phyloP scores from a whole-genome alignment of 2,329 filamentous ascomycete genomes.

The Fusarium sp. region DNA sequence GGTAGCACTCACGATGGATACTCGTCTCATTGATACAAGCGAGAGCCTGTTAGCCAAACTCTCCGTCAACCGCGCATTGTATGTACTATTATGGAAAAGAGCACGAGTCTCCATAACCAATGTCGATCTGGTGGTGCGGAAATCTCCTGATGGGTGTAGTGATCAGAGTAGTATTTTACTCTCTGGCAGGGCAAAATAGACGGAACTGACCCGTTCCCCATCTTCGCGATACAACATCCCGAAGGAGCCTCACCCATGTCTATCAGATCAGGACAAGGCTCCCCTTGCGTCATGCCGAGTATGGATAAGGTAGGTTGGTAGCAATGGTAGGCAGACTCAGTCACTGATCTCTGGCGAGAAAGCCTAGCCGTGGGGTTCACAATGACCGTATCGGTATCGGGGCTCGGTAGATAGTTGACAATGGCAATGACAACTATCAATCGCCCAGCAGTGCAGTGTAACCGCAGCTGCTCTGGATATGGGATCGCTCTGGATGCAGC shows the following conservation, averaged over 20 bases:
- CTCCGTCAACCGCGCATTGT: neutral
- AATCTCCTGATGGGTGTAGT: constrained; percentile 16
- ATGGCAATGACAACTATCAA: neutral
- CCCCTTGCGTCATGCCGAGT: constrained; percentile 41
- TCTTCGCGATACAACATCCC: constrained; percentile 7
- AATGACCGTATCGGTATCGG: constrained; percentile 6
- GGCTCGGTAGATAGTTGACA: constrained; percentile 5
- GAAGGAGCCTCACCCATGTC: constrained; percentile 14
- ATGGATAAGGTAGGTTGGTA: neutral
- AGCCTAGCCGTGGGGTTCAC: constrained; percentile 42
- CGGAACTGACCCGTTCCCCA: constrained; percentile 37
- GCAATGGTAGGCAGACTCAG: constrained; percentile 29
- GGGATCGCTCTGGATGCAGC: constrained; percentile 33
- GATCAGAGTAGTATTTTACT: neutral
- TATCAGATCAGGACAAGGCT: constrained; percentile 21
- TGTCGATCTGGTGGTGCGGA: constrained; percentile 33
- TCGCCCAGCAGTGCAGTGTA: neutral
- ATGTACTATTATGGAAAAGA: constrained; percentile 1
- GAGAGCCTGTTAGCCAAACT: constrained; percentile 9
- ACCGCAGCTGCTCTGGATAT: constrained; percentile 4
- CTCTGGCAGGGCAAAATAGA: constrained; percentile 25
- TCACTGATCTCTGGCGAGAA: constrained; percentile 21
- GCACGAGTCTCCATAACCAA: constrained; percentile 26
- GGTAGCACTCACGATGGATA: constrained; percentile 16
- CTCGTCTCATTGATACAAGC: constrained; percentile 13